These are phyloP conservation scores for Capsicum baccatum DNA, from an alignment of 257 asterid genomes.

Conservation along the genomic window DNA sequence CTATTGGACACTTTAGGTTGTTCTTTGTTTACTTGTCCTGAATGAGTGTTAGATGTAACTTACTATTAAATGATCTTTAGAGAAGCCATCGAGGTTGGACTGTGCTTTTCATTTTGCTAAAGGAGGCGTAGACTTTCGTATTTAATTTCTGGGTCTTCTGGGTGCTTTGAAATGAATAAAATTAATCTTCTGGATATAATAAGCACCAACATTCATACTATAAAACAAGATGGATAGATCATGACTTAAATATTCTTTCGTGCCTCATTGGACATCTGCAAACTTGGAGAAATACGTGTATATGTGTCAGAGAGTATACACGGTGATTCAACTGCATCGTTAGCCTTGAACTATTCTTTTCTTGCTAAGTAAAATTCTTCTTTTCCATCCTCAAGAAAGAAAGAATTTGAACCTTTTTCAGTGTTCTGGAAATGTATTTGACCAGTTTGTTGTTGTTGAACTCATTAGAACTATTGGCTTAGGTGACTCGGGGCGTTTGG, in stretches of 20 bases:
- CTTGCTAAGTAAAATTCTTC: background rate
- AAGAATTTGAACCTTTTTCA: background rate
- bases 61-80: background rate
- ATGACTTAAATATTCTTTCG: background rate
- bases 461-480: constrained; percentile 6
- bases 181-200: background rate
- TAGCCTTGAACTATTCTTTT: background rate
- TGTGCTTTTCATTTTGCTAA: background rate
- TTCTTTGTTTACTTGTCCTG: background rate
- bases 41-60: background rate
- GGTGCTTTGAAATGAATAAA: background rate
- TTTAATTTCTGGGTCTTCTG: background rate
- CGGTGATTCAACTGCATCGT: background rate
- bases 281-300: background rate
- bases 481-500: background rate
- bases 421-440: background rate
- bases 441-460: background rate
- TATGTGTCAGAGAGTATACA: background rate
- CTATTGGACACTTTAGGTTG: too few relatives aligned
- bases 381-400: background rate
- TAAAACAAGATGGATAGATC: background rate
- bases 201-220: background rate
- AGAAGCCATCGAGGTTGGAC: background rate
- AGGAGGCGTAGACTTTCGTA: background rate
- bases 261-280: background rate